Base-by-base conservation (phyloP, 768 basidiomycete genomes). In the Trametes cubensis region DNA sequence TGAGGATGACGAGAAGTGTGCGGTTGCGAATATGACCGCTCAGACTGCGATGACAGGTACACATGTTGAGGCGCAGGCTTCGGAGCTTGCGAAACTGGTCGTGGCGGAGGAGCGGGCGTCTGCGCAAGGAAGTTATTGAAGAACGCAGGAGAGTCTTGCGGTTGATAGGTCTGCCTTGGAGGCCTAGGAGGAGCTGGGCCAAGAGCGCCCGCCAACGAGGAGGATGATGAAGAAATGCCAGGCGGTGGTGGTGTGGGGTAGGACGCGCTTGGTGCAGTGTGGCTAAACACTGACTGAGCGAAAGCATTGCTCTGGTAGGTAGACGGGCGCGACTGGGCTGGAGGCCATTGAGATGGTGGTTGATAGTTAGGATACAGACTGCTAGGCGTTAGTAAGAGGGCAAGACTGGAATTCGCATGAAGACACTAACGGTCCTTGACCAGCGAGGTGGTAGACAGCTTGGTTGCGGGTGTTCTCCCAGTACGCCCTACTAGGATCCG, bases 201-300 rank as follows among this genome's bases (percentile, higher is more conserved):
- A 23, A 93, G 81, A 3, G 91, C 91, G 71, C 80, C 80, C 5
- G 90, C 90, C 58, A 91, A 82, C 14, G 90, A 92, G 17, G 90
- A 92, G 1, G 89, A 88, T 1, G 82, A 83, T n/a, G 80, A 77
- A 40, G 77, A 81, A 42, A 89, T 84, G 14, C 81, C 81, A 1
- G 87, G 87, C 18, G 84, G 85, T 8, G 75, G 87, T 23, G 87
- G 87, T 0, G 89, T 89, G 2, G 89, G 89, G 74, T 92, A 92
- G 2, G 84, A 80, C 4, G 80, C 77, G 18, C 79, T 79, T n/a
- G 89, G 85, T 4, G 79, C 73, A 34, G 83, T 81, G 15, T 83
- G 83, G 59, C 88, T 88, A 55, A 90, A 80, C 23, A 92, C 68
- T 3, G 88, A 83, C 59, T 85, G 85, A 0, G 89, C 83, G 67